These are phyloP conservation scores for Penicillium janthinellum DNA, from an alignment of 2,329 filamentous ascomycete species.

Conservation along the genomic window DNA sequence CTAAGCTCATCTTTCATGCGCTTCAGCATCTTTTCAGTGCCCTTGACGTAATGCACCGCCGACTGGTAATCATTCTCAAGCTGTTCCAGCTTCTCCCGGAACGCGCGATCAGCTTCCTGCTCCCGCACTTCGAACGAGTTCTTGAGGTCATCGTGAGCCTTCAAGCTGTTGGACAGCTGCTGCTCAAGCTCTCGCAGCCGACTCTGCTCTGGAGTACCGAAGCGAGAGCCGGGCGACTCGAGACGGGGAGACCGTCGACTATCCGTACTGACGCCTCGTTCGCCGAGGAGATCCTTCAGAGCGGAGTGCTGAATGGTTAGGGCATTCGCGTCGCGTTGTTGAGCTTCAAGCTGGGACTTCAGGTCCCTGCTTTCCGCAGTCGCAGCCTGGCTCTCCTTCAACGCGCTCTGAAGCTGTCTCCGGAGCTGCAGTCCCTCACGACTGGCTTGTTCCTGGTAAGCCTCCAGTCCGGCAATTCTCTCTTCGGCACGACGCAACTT, in stretches of 20 bases:
- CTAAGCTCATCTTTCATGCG: slow-evolving; percentile 97
- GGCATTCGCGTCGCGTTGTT: slow-evolving; percentile 92
- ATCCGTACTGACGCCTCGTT: slow-evolving; percentile 80
- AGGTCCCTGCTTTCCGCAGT: slow-evolving; percentile 80
- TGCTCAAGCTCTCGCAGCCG: slow-evolving; percentile 84
- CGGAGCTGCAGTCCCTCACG: slow-evolving; percentile 87
- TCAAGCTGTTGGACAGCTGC: slow-evolving; percentile 74
- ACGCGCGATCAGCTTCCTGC: slow-evolving; percentile 83
- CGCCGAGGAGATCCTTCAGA: slow-evolving; percentile 86
- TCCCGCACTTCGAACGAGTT: slow-evolving; percentile 74
- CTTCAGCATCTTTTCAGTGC: slow-evolving; percentile 98
- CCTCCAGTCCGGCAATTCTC: slow-evolving; percentile 91
- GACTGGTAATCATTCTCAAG: slow-evolving; percentile 98
- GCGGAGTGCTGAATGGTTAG: slow-evolving; percentile 89
- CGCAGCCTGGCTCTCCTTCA: slow-evolving; percentile 81
- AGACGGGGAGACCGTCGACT: slow-evolving; percentile 69
- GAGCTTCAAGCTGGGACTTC: slow-evolving; percentile 77
- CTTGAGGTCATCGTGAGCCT: slow-evolving; percentile 84
- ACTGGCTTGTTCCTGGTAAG: slow-evolving; percentile 96
- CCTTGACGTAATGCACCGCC: slow-evolving; percentile 96
- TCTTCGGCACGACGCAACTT: slow-evolving; percentile 92
- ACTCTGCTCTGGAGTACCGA: slow-evolving; percentile 74
- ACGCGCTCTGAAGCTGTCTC: slow-evolving; percentile 80
- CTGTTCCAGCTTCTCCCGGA: slow-evolving; percentile 89
- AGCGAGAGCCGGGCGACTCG: slow-evolving; percentile 72